Base-by-base conservation (phyloP, 805 yeast species). In the Candida hispaniensis region DNA sequence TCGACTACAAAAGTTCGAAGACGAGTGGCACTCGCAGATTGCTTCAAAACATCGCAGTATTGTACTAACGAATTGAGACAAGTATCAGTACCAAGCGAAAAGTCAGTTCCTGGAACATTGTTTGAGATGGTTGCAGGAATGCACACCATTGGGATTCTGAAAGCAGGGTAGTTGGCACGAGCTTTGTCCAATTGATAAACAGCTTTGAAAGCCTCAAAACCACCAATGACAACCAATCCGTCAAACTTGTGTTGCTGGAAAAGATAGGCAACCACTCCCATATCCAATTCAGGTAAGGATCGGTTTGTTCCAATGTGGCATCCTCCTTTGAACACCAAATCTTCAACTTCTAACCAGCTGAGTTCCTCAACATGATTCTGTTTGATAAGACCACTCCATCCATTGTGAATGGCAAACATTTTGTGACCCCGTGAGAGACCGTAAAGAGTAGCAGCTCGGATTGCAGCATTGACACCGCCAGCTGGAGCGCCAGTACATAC, bases 21-120 rank as follows among this genome's bases (percentile, higher is more conserved):
- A 64, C 98, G 74, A 3, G 95, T 73, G 11, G 98, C 82, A 13
- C 95, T 77, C 2, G 98, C 98, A 34, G 85, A 73, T 63, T 82
- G 95, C 62, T 91, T 86, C 46, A 91, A 78, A 15, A 81, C 83
- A 58, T 91, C 99, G 62, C 97, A 88, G 65, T 91, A 91, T 40
- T 79, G 75, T 44, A 85, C 83, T 50, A 91, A 67, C 7, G 91
- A 65, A 60, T 91, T 91, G 65, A 91, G 64, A 65, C 98, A 93
- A 7, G 99, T 91, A 56, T 91, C 98, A 8, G 85, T 69, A 40
- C 99, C 99, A 40, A 91, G 61, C 0, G 96, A 85, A 59, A 85
- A 85, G 59, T 91, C 96, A 2, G 97, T 79, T 41, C 98, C 99
- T n/a, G 99, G 98, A 32, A 91, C 97, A 49, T 91, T 91, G 63